phyloP scores from a whole-genome alignment of 768 basidiomycete species.

The Boletus edulis region DNA sequence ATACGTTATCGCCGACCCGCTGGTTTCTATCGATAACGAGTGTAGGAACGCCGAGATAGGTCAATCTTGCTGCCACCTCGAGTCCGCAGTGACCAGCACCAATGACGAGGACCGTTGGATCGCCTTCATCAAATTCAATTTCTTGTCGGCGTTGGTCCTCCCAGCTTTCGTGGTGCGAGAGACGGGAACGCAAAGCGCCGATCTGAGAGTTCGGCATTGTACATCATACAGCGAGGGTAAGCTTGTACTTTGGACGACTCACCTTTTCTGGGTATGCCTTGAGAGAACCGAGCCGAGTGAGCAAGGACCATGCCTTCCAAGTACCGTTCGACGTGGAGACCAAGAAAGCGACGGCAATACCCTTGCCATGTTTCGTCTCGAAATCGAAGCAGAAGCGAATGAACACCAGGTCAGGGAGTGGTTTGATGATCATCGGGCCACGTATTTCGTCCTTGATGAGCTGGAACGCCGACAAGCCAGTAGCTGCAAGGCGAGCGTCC shows the following conservation, averaged over 20 bases:
- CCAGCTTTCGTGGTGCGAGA: conserved; percentile 51
- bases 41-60: conserved; percentile 48
- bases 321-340: conserved; percentile 34
- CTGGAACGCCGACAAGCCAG: conserved; percentile 15
- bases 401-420: conserved; percentile 55
- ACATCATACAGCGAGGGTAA: neutral
- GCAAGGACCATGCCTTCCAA: conserved; percentile 62
- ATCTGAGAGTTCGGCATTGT: conserved; percentile 2
- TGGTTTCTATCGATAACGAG: conserved; percentile 53
- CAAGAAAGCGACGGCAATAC: conserved; percentile 53
- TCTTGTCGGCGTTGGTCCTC: conserved; percentile 40
- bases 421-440: conserved; percentile 34
- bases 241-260: neutral
- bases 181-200: conserved; percentile 40
- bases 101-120: conserved; percentile 59
- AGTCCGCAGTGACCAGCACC: conserved; percentile 69
- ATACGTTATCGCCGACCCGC: conserved; percentile 47
- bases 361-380: conserved; percentile 44
- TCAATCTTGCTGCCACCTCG: conserved; percentile 58
- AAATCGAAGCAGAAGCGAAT: conserved; percentile 57
- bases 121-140: conserved; percentile 40
- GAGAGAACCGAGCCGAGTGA: conserved; percentile 58
- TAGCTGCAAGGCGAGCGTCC: conserved; percentile 32
- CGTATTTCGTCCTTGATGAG: conserved; percentile 27
- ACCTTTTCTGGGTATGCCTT: conserved; percentile 49